Percentiles rank a stretch among this genome's conserved stretches.
These are phyloP conservation scores for Niveomyces coronatus DNA, from an alignment of 2,329 filamentous ascomycete species.

Conservation along the genomic window DNA sequence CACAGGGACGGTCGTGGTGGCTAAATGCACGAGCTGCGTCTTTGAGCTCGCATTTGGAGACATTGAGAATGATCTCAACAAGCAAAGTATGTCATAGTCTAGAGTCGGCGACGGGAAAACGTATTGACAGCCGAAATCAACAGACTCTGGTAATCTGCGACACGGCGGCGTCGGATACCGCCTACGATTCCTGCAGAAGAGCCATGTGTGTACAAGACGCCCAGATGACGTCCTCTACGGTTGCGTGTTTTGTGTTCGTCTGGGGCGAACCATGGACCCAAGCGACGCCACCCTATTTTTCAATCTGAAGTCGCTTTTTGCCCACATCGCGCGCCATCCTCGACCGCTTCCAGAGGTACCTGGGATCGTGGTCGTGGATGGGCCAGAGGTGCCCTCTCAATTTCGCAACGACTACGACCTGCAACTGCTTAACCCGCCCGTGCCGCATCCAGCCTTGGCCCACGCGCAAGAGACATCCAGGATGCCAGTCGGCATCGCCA, in stretches of 20 bases:
- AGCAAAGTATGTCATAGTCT: slow-evolving; percentile 26
- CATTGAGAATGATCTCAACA: slow-evolving; percentile 41
- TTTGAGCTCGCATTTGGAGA: slow-evolving; percentile 44
- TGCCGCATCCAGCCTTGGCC: slow-evolving; percentile 31
- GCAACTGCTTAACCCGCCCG: slow-evolving; percentile 32
- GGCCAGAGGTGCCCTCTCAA: slow-evolving; percentile 27
- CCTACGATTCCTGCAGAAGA: slow-evolving; percentile 45
- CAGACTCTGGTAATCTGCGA: slow-evolving; percentile 37
- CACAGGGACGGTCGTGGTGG: slow-evolving; percentile 30
- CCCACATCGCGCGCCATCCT: slow-evolving; percentile 42
- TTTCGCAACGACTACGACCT: slow-evolving; percentile 43
- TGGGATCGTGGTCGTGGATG: slow-evolving; percentile 39
- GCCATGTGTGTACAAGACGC: slow-evolving; percentile 38
- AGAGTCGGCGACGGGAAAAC: background rate
- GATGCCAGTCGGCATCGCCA: slow-evolving; percentile 35
- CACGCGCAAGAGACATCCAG: slow-evolving; percentile 28
- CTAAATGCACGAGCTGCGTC: slow-evolving; percentile 41
- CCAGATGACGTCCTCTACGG: slow-evolving; percentile 44
- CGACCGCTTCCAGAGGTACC: slow-evolving; percentile 40
- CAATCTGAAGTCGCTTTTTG: slow-evolving; percentile 40
- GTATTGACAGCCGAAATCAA: background rate
- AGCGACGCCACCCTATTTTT: slow-evolving; percentile 49
- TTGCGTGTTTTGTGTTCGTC: slow-evolving; percentile 43
- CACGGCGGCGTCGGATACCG: slow-evolving; percentile 39
- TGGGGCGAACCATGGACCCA: slow-evolving; percentile 38